Percentiles rank a stretch among this genome's conserved stretches.
phyloP scores from a whole-genome alignment of 2,329 filamentous ascomycete species.

The Fusarium ambrosium region DNA sequence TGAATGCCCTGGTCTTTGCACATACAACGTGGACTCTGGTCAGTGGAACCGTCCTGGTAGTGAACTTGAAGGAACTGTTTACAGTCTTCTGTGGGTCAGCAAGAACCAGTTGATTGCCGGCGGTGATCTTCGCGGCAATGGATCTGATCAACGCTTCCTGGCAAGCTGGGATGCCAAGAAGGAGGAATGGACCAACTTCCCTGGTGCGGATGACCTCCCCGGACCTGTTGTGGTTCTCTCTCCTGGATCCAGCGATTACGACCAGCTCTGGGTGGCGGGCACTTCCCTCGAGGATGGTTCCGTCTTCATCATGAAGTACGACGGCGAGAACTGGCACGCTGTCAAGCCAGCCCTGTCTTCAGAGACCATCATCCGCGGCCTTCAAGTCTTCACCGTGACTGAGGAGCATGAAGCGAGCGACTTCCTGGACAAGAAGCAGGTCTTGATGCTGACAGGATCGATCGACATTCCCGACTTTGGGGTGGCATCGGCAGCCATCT shows the following conservation, averaged over 20 bases:
- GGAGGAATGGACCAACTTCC: slow-evolving; percentile 75
- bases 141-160: slow-evolving; percentile 72
- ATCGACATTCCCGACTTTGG: slow-evolving; percentile 83
- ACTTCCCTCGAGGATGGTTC: slow-evolving; percentile 72
- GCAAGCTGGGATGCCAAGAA: slow-evolving; percentile 79
- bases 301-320: slow-evolving; percentile 85
- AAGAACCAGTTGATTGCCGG: slow-evolving; percentile 80
- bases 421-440: slow-evolving; percentile 75
- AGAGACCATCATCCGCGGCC: slow-evolving; percentile 78
- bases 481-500: slow-evolving; percentile 86
- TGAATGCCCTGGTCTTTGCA: slow-evolving; percentile 84
- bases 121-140: slow-evolving; percentile 79
- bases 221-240: slow-evolving; percentile 85
- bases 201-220: slow-evolving; percentile 75
- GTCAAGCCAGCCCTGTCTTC: slow-evolving; percentile 73
- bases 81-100: slow-evolving; percentile 81
- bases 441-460: slow-evolving; percentile 86
- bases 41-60: slow-evolving; percentile 87
- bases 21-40: slow-evolving; percentile 76
- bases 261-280: slow-evolving; percentile 87
- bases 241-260: slow-evolving; percentile 77
- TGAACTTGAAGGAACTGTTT: slow-evolving; percentile 77
- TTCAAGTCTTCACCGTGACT: slow-evolving; percentile 84
- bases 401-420: slow-evolving; percentile 74
- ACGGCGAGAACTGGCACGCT: slow-evolving; percentile 78